A percentile compares a stretch with the other conserved stretches of the same genome.
Evolutionary conservation across 2,329 filamentous ascomycete genomes (phyloP).

Genomic region (Bipolaris bicolor): DNA sequence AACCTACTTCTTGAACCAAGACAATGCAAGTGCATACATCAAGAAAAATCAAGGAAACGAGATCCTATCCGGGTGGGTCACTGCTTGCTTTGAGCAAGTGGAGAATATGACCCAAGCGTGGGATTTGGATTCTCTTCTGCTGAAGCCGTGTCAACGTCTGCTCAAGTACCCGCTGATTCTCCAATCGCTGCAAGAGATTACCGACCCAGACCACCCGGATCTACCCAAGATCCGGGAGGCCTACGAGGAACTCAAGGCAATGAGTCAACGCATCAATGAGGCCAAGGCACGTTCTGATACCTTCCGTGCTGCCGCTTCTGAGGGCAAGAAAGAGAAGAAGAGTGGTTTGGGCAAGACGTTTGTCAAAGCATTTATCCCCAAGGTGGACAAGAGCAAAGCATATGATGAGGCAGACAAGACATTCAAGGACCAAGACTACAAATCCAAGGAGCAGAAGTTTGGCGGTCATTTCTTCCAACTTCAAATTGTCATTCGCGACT

Average conservation of each 20-base stretch:
- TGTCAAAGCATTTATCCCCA: conserved; percentile 86
- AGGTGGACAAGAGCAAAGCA: conserved; percentile 82
- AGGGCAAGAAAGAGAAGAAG: conserved; percentile 47
- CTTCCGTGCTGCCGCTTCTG: conserved; percentile 57
- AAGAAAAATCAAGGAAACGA: conserved; percentile 60
- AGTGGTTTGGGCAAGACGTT: conserved; percentile 69
- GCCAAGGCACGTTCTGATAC: conserved; percentile 94
- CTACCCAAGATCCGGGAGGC: conserved; percentile 72
- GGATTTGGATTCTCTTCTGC: conserved; percentile 93
- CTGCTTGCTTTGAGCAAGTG: conserved; percentile 90
- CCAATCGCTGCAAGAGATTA: conserved; percentile 77
- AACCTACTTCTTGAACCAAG: conserved; percentile 69
- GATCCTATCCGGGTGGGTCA: conserved; percentile 78
- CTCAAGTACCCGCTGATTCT: conserved; percentile 92
- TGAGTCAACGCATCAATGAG: conserved; percentile 80
- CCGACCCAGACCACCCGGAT: conserved; percentile 84
- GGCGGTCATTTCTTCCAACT: conserved; percentile 90
- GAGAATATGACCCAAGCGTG: conserved; percentile 92
- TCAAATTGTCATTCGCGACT: conserved; percentile 89
- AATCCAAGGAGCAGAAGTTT: conserved; percentile 82
- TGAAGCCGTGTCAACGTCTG: conserved; percentile 94
- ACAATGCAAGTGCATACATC: conserved; percentile 67
- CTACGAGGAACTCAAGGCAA: conserved; percentile 69
- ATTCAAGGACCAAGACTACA: conserved; percentile 81
- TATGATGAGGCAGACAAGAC: conserved; percentile 66